These are phyloP conservation scores for Penicillium verhagenii DNA, from an alignment of 495 filamentous ascomycete species.

Conservation along the genomic window DNA sequence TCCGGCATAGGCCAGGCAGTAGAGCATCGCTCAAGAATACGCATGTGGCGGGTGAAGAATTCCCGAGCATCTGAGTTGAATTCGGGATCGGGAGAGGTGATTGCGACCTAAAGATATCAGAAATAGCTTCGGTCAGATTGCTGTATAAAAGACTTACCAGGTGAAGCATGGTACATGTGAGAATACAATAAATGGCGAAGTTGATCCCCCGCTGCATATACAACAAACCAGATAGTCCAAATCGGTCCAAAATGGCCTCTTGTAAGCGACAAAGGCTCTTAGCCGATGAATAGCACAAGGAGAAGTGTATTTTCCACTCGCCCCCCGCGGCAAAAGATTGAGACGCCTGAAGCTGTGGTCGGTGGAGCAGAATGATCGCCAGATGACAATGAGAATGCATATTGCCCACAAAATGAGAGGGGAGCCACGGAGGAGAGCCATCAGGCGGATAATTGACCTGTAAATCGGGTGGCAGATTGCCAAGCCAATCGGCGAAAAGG, in stretches of 20 bases:
- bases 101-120: slow-evolving; percentile 66
- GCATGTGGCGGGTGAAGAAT: slow-evolving; percentile 94
- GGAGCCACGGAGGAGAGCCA: slow-evolving; percentile 79
- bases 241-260: slow-evolving; percentile 76
- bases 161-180: slow-evolving; percentile 95
- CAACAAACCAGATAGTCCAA: slow-evolving; percentile 76
- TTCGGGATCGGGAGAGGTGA: slow-evolving; percentile 91
- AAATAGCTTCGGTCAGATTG: slow-evolving; percentile 7
- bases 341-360: slow-evolving; percentile 79
- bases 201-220: slow-evolving; percentile 96
- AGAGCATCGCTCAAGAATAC: slow-evolving; percentile 84
- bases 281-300: slow-evolving; percentile 80
- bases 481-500: slow-evolving; percentile 69
- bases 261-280: slow-evolving; percentile 89
- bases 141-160: slow-evolving; percentile 60
- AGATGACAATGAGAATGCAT: slow-evolving; percentile 92
- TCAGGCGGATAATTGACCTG: slow-evolving; percentile 75
- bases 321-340: slow-evolving; percentile 71
- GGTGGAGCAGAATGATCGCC: slow-evolving; percentile 80
- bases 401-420: slow-evolving; percentile 88
- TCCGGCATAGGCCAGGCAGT: slow-evolving; percentile 88
- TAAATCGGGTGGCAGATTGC: slow-evolving; percentile 74
- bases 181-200: slow-evolving; percentile 88
- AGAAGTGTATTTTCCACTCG: slow-evolving; percentile 85
- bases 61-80: slow-evolving; percentile 82